phyloP scores from a whole-genome alignment of 2,329 filamentous ascomycete genomes.

The Apiospora sp. region DNA sequence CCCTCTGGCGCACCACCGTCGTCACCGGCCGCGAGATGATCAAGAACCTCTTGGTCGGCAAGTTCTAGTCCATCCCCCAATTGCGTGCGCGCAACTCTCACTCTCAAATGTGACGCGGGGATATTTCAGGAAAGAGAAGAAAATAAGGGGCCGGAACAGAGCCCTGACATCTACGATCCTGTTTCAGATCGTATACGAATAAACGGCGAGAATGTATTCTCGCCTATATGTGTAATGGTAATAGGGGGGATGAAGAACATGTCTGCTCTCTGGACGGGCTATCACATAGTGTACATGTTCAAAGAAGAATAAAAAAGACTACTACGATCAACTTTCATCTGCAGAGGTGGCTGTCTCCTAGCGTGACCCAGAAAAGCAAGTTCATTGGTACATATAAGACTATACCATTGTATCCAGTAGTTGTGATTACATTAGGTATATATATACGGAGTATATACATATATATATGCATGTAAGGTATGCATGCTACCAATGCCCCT shows the following conservation, averaged over 20 bases:
- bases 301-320: not conserved
- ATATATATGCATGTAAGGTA: not conserved
- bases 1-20: constrained; percentile 78
- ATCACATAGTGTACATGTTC: not conserved
- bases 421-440: not conserved
- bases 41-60: constrained; percentile 72
- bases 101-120: not conserved
- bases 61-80: constrained; percentile 61
- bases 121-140: not conserved
- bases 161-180: not conserved
- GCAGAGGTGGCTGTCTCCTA: not conserved
- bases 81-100: not conserved
- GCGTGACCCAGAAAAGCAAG: constrained; percentile 7
- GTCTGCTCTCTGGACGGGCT: not conserved
- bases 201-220: not conserved
- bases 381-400: not conserved
- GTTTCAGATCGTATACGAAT: not conserved
- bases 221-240: not conserved
- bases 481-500: not conserved
- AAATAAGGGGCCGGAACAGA: not conserved
- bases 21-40: constrained; percentile 82
- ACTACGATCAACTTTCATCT: not conserved
- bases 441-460: not conserved
- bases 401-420: not conserved
- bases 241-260: not conserved